Conservation (phyloP, 345 rosid species). For the Gossypioides kirkii region DNA sequence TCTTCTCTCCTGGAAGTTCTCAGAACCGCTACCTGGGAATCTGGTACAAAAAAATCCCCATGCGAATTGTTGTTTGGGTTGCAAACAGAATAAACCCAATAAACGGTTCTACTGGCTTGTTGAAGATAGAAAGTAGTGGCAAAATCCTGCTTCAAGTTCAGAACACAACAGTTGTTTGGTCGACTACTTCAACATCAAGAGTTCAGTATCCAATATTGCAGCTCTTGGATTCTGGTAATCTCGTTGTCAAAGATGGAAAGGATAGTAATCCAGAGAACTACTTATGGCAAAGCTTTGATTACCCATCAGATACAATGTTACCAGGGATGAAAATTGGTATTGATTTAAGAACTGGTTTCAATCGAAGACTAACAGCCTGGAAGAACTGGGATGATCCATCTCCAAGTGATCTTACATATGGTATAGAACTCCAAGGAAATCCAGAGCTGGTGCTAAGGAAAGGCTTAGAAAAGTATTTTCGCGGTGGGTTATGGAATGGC, state of each 20-base stretch:
- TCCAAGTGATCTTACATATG: slow-evolving; percentile 2
- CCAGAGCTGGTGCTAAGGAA: slow-evolving; percentile 6
- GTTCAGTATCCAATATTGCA: too few species aligned
- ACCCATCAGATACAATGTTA: not conserved
- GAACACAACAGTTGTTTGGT: not conserved
- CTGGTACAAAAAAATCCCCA: too few species aligned
- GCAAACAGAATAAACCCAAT: too few species aligned
- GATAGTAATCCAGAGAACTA: too few species aligned
- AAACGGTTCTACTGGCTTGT: too few species aligned
- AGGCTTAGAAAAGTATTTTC: not conserved
- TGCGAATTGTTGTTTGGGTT: too few species aligned
- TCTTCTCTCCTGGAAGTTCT: slow-evolving; percentile 16
- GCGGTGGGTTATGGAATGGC: slow-evolving; percentile 53
- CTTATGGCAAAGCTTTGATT: too few species aligned
- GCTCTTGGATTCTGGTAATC: too few species aligned
- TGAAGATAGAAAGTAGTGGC: not conserved
- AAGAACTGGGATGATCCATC: slow-evolving; percentile 16
- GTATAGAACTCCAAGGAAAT: not conserved
- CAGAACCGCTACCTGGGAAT: too few species aligned
- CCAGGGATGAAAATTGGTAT: slow-evolving; percentile 43
- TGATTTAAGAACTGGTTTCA: not conserved
- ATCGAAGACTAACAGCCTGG: slow-evolving; percentile 7
- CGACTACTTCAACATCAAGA: not conserved
- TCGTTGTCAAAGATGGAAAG: too few species aligned
- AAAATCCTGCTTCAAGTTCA: not conserved